Base-by-base conservation (phyloP, 331 rosid genomes). In the Rhamnella rubrinervis region DNA sequence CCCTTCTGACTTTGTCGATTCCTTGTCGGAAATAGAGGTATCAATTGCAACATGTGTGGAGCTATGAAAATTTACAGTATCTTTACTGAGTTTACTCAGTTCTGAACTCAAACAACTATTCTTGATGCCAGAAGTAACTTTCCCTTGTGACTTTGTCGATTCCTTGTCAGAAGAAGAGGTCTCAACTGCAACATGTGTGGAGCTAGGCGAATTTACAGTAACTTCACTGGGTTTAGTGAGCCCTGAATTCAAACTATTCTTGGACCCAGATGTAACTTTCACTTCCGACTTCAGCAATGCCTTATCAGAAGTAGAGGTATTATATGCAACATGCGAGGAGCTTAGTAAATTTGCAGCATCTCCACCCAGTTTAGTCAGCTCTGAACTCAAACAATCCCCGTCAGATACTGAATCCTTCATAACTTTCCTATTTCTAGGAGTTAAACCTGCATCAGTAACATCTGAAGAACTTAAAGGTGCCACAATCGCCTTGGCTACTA, bases 401-500 rank as follows among this genome's bases (percentile, higher is more conserved):
- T 81, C 79, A 37, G 71, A 35, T 12, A 38, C 74, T 20, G 52
- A 73, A 67, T 63, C 75, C 44, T 71, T 77, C 63, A 23, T 70
- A 26, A 10, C 71, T 57, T 76, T 82, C 73, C 74, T 75, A 62
- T 76, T 75, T 26, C 75, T 55, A 64, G 51, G 55, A 67, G 60
- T 70, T 71, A 77, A 39, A 74, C 78, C 79, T 21, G 76, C 25
- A 77, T 81, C 86, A 46, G 72, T 80, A 65, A 69, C 78, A 23
- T 78, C 16, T 0, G 75, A 76, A 2, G 86, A 77, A 59, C 76
- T 70, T 3, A 84, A 61, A 40, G 92, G 77, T 20, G 81, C 69
- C 21, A 83, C 75, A 58, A 87, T 82, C 7, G 96, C 89, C 87
- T 95, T 93, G 5, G 98, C 98, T 52, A 91, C 98, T 60, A 95